Percentiles rank a stretch among this genome's conserved stretches.
These are phyloP conservation scores for Eustoma russellianum DNA, from an alignment of 257 asterid genomes.

Conservation along the genomic window DNA sequence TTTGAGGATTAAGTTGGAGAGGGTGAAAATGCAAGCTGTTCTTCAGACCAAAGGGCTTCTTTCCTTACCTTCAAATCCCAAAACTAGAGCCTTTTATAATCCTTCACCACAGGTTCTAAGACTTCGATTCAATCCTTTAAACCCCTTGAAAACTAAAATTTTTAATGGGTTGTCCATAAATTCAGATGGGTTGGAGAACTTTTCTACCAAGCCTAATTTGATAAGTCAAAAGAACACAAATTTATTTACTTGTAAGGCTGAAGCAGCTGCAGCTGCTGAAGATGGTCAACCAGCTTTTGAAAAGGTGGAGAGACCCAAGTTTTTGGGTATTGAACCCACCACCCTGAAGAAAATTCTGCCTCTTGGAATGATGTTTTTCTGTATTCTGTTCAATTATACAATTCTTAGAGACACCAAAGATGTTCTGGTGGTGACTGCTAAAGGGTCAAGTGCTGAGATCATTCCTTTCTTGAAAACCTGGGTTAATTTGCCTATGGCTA, in stretches of 20 bases:
- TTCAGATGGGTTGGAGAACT: conserved; percentile 34
- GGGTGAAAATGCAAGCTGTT: conserved; percentile 61
- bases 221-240: conserved; percentile 24
- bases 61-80: conserved; percentile 70
- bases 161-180: conserved; percentile 26
- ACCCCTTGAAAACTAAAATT: conserved; percentile 29
- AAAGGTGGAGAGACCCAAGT: conserved; percentile 47
- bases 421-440: conserved; percentile 92
- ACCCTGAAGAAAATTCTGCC: conserved; percentile 88
- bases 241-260: conserved; percentile 43
- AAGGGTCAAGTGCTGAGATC: conserved; percentile 97
- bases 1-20: too few relatives aligned
- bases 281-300: conserved; percentile 43
- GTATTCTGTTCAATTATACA: conserved; percentile 86
- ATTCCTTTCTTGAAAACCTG: conserved; percentile 98
- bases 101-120: conserved; percentile 46
- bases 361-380: conserved; percentile 89
- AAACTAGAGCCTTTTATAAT: conserved; percentile 36
- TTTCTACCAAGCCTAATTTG: conserved; percentile 37
- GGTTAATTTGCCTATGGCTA: conserved; percentile 99
- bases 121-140: conserved; percentile 42
- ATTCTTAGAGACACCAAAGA: conserved; percentile 97
- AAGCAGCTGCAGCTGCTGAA: conserved; percentile 56
- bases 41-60: conserved; percentile 66
- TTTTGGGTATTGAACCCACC: conserved; percentile 63